A percentile compares a stretch with the other conserved stretches of the same genome.
phyloP scores from a whole-genome alignment of 306 rosid genomes.

The Pachyrhizus erosus region DNA sequence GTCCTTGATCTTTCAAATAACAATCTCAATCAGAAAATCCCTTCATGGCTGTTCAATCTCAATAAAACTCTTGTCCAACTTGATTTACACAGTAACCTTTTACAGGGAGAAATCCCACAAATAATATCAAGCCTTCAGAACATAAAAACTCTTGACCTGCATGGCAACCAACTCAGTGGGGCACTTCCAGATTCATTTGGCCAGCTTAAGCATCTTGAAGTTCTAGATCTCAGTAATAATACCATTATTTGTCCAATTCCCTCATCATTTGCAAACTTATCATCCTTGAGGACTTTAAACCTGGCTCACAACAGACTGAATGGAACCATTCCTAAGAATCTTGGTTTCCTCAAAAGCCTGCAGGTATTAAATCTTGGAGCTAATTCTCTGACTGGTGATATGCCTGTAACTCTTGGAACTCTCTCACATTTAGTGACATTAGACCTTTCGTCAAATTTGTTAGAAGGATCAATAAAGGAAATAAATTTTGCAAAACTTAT shows the following conservation, averaged over 20 bases:
- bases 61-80: constrained; percentile 25
- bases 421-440: constrained; percentile 40
- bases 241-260: constrained; percentile 35
- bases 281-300: constrained; percentile 35
- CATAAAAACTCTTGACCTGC: constrained; percentile 11
- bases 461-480: constrained; percentile 40
- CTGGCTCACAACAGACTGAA: constrained; percentile 28
- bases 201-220: constrained; percentile 22
- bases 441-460: constrained; percentile 35
- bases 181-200: too few relatives aligned
- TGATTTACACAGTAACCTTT: not conserved
- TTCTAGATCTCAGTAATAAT: constrained; percentile 21
- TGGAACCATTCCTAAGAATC: constrained; percentile 37
- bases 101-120: constrained; percentile 37
- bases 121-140: constrained; percentile 25
- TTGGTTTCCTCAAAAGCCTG: constrained; percentile 28
- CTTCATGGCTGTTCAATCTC: constrained; percentile 35
- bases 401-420: constrained; percentile 24
- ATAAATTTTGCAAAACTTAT: constrained; percentile 8
- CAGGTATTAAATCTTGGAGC: constrained; percentile 27
- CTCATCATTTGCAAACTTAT: constrained; percentile 37
- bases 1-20: constrained; percentile 43
- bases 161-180: not conserved
- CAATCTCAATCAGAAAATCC: constrained; percentile 27
- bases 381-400: constrained; percentile 23